Base-by-base conservation (phyloP, 148 eudicot genomes). In the Rhododendron ovatum region DNA sequence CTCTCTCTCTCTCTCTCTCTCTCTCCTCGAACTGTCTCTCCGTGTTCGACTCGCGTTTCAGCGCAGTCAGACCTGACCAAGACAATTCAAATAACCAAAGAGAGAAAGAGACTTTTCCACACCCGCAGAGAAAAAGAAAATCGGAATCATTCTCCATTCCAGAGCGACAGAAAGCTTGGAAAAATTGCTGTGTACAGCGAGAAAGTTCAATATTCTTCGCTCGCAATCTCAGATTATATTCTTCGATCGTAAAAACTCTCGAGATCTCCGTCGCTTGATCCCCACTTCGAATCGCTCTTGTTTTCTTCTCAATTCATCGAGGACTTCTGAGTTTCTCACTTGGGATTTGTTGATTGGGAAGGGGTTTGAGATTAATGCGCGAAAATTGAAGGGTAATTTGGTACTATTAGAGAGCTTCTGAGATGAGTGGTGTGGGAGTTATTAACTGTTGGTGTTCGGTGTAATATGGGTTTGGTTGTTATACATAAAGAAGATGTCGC, bases 401-500 rank as follows among this genome's bases (percentile, higher is more conserved):
- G 28, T 39, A 13, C 57, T 37, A 37, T 82, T 67, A 76, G 55
- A 85, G 82, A 76, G 48, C 37, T 82, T 82, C 17, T 37, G 84
- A 35, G 84, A 85, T 50, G 47, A 80, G 53, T 74, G 77, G 50
- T 33, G 85, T 51, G 35, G 84, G 87, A 79, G 59, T 30, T 14
- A 26, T 2, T 75, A 82, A 82, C 77, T 80, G 83, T 78, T 88
- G 91, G 82, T 81, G 90, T 89, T 76, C 91, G 90, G 87, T 90
- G 93, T 90, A 88, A 88, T 89, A 93, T 92, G 93, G 94, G 88
- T 87, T 85, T 96, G 87, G 87, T 61, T 83, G 45, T 5, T n/a
- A 86, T 43, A 81, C 55, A 47, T 6, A 45, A 85, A 78, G 84
- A 94, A 87, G 65, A 96, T 94, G 99, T 95, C 99, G 92, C 88